Base-by-base conservation (phyloP, 108 stramenopile species). In the Conticribra weissflogii region DNA sequence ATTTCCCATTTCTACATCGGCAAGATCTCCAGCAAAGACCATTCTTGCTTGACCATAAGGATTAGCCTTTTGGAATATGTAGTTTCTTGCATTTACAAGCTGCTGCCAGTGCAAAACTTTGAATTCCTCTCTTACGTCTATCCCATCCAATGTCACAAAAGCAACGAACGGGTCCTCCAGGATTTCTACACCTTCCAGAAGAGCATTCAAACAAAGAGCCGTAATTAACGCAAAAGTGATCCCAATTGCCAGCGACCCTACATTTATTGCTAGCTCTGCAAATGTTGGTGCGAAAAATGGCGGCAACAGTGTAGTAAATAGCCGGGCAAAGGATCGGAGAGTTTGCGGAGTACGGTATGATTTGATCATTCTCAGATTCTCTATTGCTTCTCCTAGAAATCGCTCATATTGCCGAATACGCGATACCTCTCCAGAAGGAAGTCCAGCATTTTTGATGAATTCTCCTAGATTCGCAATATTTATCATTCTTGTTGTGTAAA, bases 291-390 rank as follows among this genome's bases (percentile, higher is more conserved):
- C 84, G 36, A 85, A 87, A 53, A 93, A 88, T 0, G 88, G 83
- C 3, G 92, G 88, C 23, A 88, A 59, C 9, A 87, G 58, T 4
- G 87, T 68, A 18, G 84, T 76, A 59, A 89, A 93, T 3, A 93
- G 33, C 29, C 89, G 59, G 14, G 76, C 85, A 60, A 93, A 93
- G 48, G 85, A 80, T 48, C 92, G 61, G 25, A 93, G 45, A 2
- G 86, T 88, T 56, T 89, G 88, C 19, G 92, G 92, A 12, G 92
- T 93, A 21, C 92, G 84, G 51, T 93, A 93, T 12, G 54, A 72
- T 62, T 93, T 93, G 68, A 90, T 82, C 71, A 88, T 74, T 17
- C 86, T 61, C 61, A 89, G 28, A 24, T 78, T 78, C 45, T 93
- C 92, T 59, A 74, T 75, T 16, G 69, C 66, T 52, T 68, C 78